Base-by-base conservation (phyloP, 495 filamentous ascomycete species). In the Daldinia childiae region DNA sequence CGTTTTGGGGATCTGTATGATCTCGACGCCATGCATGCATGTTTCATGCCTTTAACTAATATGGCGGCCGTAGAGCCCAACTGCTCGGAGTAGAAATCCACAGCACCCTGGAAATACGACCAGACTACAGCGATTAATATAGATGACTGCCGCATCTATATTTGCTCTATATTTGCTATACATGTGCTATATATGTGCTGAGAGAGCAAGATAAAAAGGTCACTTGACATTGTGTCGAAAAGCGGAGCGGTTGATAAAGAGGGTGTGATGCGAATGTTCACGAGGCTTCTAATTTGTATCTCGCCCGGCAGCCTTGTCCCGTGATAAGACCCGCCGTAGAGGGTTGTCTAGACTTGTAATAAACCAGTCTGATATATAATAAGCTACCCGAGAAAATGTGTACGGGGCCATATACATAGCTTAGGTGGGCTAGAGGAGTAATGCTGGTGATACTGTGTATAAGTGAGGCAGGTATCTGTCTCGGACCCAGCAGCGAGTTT, bases 241-340 rank as follows among this genome's bases (percentile, higher is more conserved):
- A 73, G 71, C 62, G 65, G 66, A 68, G 48, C 30, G 27, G 34
- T 68, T 29, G 21, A 52, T n/a, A 24, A 50, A 69, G 66, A 73
- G 71, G 71, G 71, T 73, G 71, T 73, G 71, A 52, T 65, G 66
- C 24, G 36, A 56, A 62, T 66, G 71, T 58, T 73, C 71, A 73
- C 71, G 71, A 66, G 71, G 66, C 58, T 72, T 68, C 32, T 61
- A 38, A 54, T 45, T 21, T 48, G 43, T 48, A 57, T 50, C 36
- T 50, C 26, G 38, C 34, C 14, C 19, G 34, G 57, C 48, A 64
- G 70, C 70, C 61, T 69, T 59, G 67, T 62, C 66, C 41, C 60
- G 61, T 73, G 70, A 69, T 54, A 58, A 38, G 64, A 17, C 43
- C 61, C n/a, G 29, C n/a, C 11, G 14, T 8, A 57, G 30, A 57